These are phyloP conservation scores for Aciculoconidium aculeatum DNA, from an alignment of 805 yeast genomes.

Conservation along the genomic window DNA sequence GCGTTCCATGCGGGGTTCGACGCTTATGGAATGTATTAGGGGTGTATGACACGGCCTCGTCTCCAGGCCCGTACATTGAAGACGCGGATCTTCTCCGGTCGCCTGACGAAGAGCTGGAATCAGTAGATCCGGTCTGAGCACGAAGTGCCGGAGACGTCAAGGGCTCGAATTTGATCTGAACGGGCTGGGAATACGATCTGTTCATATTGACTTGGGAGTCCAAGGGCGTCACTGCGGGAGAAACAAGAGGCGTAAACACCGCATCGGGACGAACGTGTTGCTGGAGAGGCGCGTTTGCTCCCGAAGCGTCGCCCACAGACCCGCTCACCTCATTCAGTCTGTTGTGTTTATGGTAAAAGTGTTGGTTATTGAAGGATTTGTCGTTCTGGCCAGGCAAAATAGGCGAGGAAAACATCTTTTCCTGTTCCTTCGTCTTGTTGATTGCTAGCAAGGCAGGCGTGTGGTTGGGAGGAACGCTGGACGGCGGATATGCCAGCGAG, in stretches of 20 bases:
- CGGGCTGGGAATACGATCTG: slow-evolving; percentile 12
- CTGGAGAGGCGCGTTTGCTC: slow-evolving; percentile 15
- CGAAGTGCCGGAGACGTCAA: slow-evolving; percentile 66
- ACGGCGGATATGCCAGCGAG: slow-evolving; percentile 25
- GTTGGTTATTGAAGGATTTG: slow-evolving; percentile 36
- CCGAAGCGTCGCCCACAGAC: slow-evolving; percentile 1
- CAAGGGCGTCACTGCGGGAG: slow-evolving; percentile 69
- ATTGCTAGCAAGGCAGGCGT: slow-evolving; percentile 22
- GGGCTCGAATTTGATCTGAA: slow-evolving; percentile 38
- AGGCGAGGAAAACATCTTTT: slow-evolving; percentile 22
- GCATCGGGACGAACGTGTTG: slow-evolving; percentile 49
- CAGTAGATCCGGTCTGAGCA: slow-evolving; percentile 28
- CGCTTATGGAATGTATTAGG: slow-evolving; percentile 21
- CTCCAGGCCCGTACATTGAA: slow-evolving; percentile 19
- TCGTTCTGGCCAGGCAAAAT: slow-evolving; percentile 38
- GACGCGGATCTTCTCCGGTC: slow-evolving; percentile 29
- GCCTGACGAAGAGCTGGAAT: slow-evolving; percentile 13
- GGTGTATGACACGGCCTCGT: slow-evolving; percentile 4
- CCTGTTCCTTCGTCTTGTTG: slow-evolving; percentile 8
- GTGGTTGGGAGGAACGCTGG: slow-evolving; percentile 13
- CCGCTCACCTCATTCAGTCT: too few relatives aligned
- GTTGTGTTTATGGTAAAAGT: slow-evolving; percentile 29
- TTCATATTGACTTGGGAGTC: slow-evolving; percentile 29
- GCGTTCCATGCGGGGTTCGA: slow-evolving; percentile 41
- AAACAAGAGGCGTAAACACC: slow-evolving; percentile 68